Percentiles rank a stretch among this genome's conserved stretches.
Evolutionary conservation across 345 rosid genomes (phyloP).

Genomic region (Eucalyptus polybractea): DNA sequence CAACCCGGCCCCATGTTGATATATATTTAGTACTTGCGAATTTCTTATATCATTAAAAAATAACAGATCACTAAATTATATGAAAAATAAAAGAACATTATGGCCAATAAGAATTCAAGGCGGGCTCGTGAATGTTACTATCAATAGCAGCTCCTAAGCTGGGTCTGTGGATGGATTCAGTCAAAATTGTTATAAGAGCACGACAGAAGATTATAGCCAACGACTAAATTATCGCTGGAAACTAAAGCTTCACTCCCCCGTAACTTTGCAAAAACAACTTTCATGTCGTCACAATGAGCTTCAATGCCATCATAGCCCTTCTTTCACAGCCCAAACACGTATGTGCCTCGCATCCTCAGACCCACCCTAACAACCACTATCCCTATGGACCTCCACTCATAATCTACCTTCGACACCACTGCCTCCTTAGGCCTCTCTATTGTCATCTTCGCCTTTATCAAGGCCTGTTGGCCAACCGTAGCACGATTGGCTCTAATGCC

Average conservation of each 20-base stretch:
- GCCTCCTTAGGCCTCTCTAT: not conserved
- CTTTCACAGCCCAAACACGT: not conserved
- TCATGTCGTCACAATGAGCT: not conserved
- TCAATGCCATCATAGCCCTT: not conserved
- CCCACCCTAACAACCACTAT: not conserved
- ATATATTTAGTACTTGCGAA: too few relatives aligned
- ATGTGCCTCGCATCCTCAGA: not conserved
- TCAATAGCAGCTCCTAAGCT: not conserved
- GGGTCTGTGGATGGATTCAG: not conserved
- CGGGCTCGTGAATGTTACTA: not conserved
- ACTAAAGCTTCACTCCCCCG: too few relatives aligned
- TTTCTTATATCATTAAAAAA: too few relatives aligned
- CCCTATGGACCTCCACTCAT: not conserved
- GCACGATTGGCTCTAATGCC: not conserved
- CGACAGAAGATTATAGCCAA: not conserved
- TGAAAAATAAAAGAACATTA: too few relatives aligned
- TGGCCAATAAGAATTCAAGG: not conserved
- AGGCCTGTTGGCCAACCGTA: not conserved
- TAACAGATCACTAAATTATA: too few relatives aligned
- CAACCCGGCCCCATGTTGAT: too few relatives aligned
- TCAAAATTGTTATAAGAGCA: not conserved
- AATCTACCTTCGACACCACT: not conserved
- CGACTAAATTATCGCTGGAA: too few relatives aligned
- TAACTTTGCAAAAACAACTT: not conserved
- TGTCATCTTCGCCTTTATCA: not conserved